Conservation (phyloP, 2,329 filamentous ascomycete genomes). For the Fusarium sp. region DNA sequence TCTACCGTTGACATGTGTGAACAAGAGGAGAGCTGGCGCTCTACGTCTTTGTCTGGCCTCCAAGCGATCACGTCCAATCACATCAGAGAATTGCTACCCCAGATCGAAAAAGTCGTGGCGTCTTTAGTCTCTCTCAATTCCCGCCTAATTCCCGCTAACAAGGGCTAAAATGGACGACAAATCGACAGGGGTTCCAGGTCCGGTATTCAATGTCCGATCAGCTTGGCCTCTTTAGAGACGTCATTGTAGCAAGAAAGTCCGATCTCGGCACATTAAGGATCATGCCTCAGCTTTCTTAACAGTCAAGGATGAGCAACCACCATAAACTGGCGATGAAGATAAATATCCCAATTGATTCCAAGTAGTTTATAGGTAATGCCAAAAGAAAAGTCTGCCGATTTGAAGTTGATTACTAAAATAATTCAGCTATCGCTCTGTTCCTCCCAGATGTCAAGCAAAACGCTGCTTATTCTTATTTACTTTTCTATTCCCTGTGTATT, state of each 20-base stretch:
- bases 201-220: background rate
- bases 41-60: background rate
- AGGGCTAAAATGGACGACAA: background rate
- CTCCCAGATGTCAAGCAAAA: too few relatives aligned
- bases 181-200: background rate
- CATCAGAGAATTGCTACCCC: background rate
- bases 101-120: background rate
- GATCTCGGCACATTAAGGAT: background rate
- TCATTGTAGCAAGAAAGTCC: background rate
- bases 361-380: too few relatives aligned
- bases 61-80: background rate
- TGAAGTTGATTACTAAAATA: too few relatives aligned
- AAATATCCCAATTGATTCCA: rapidly evolving
- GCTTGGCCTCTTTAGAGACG: background rate
- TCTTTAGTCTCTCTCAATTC: background rate
- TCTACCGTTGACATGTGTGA: background rate
- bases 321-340: background rate
- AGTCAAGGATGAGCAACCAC: background rate
- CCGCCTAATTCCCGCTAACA: background rate
- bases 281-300: background rate
- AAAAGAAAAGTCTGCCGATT: too few relatives aligned
- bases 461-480: background rate
- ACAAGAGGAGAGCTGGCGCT: background rate
- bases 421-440: too few relatives aligned
- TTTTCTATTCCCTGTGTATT: background rate